Base-by-base conservation (phyloP, 768 basidiomycete species). In the Crucibulum laeve region DNA sequence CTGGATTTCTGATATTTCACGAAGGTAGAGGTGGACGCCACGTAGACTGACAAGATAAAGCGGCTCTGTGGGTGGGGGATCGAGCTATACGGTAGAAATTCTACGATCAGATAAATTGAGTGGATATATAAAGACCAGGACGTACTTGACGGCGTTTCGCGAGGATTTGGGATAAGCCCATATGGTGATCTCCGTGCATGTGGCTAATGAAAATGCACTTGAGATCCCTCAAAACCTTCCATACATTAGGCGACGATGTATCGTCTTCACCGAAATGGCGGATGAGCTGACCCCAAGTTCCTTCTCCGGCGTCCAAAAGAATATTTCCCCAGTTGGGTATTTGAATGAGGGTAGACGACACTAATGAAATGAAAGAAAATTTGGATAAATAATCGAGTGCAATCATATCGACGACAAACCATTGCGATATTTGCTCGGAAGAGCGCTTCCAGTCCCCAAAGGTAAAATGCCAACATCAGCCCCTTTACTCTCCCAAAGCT, bases 171-270 rank as follows among this genome's bases (percentile, higher is more conserved):
- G 82, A 73, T 25, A 94, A 60, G 5, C 95, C 94, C 30, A 86
- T 75, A 57, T 96, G 94, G 60, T 97, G 95, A 56, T 97, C 95
- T 0, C 77, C 94, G 55, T 96, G 95, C 52, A 87, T 76, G 58
- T 98, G 95, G 48, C 88, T 91, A 47, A 95, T 70, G 60, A 84
- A 96, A 26, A 98, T 74, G 56, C 88, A 82, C 53, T 78, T 84
- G 10, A 93, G 60, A 39, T 85, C 69, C n/a, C 81, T 68, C 40
- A 93, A 66, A 11, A 84, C 70, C 10, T 79, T 57, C 71, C 78
- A 78, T 2, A 77, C 79, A 43, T 70, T 71, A 7, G 56, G 49
- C 1, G 61, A 45, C 3, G 55, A 53, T 1, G 53, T 47, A 3
- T 52, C 55, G 25, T 74, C 70, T 14, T 67, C 55, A 1, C 92